Evolutionary conservation across 257 asterid genomes (phyloP).

Genomic region (Solanum corneliomulleri): DNA sequence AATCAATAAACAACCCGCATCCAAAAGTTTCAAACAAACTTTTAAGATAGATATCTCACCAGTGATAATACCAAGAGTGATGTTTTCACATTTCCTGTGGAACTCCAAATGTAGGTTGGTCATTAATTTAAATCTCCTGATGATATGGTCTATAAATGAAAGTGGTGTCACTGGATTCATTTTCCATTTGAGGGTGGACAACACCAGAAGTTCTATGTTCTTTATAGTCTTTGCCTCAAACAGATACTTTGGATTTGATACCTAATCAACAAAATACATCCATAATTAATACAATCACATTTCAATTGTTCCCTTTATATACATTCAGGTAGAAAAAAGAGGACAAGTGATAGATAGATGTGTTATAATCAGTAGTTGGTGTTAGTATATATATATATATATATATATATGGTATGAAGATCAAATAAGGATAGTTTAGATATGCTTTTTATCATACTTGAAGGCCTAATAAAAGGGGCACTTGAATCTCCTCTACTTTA

Average conservation of each 20-base stretch:
- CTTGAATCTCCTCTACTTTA: constrained; percentile 81
- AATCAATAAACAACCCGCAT: neutral
- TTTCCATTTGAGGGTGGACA: constrained; percentile 30
- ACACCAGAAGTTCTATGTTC: neutral
- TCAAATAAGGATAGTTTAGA: no score
- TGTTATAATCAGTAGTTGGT: no score
- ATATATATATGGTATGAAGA: no score
- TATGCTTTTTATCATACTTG: constrained; percentile 28
- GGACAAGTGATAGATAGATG: no score
- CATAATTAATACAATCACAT: neutral
- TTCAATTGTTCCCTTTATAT: neutral
- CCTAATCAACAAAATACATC: neutral
- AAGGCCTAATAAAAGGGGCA: constrained; percentile 58
- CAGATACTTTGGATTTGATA: neutral
- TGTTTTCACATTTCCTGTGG: constrained; percentile 34
- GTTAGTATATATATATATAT: no score
- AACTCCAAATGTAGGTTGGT: constrained; percentile 43
- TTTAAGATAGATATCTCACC: constrained; percentile 32
- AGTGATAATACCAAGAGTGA: constrained; percentile 40
- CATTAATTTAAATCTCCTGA: constrained; percentile 48
- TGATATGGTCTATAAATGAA: constrained; percentile 66
- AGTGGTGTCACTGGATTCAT: constrained; percentile 80
- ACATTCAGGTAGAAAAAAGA: no score
- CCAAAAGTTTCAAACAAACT: neutral
- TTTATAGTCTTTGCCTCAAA: neutral